Evolutionary conservation across 2,329 filamentous ascomycete genomes (phyloP).

Genomic region (Claviceps paspali): DNA sequence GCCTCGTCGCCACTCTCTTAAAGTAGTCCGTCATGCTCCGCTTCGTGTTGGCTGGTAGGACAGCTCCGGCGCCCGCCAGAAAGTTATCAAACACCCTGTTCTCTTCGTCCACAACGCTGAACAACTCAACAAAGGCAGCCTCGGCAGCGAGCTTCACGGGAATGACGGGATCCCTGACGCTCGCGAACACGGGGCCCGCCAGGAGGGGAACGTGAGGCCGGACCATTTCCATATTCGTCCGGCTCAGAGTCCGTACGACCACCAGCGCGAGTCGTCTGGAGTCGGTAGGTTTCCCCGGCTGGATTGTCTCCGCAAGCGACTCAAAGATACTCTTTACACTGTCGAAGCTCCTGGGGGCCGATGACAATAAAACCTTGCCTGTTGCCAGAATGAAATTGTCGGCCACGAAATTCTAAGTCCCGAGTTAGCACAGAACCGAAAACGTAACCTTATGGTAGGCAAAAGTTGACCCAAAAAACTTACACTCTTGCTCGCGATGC

Average conservation of each 20-base stretch:
- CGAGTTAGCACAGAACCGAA: constrained; percentile 1
- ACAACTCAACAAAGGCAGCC: constrained; percentile 82
- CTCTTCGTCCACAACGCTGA: constrained; percentile 80
- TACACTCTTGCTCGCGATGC: constrained; percentile 63
- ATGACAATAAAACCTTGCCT: constrained; percentile 72
- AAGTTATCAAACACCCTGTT: constrained; percentile 81
- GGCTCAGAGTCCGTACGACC: constrained; percentile 69
- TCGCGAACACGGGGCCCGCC: constrained; percentile 73
- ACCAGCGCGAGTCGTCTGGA: constrained; percentile 77
- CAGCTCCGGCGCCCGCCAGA: constrained; percentile 51
- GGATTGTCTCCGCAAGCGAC: constrained; percentile 57
- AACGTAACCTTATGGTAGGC: constrained; percentile 7
- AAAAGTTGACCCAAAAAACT: constrained; percentile 16
- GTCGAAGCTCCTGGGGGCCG: constrained; percentile 57
- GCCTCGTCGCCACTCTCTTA: constrained; percentile 72
- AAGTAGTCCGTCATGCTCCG: constrained; percentile 95
- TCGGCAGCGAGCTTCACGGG: constrained; percentile 92
- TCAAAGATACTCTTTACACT: constrained; percentile 67
- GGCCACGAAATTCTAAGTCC: constrained; percentile 55
- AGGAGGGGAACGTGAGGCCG: constrained; percentile 68
- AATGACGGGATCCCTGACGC: constrained; percentile 81
- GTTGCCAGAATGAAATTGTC: constrained; percentile 82
- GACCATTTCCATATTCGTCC: constrained; percentile 64
- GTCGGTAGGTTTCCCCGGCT: constrained; percentile 65
- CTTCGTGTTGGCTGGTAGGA: constrained; percentile 57